Conservation (phyloP, 75 land plant genomes). For the Pseudotsuga menziesii region DNA sequence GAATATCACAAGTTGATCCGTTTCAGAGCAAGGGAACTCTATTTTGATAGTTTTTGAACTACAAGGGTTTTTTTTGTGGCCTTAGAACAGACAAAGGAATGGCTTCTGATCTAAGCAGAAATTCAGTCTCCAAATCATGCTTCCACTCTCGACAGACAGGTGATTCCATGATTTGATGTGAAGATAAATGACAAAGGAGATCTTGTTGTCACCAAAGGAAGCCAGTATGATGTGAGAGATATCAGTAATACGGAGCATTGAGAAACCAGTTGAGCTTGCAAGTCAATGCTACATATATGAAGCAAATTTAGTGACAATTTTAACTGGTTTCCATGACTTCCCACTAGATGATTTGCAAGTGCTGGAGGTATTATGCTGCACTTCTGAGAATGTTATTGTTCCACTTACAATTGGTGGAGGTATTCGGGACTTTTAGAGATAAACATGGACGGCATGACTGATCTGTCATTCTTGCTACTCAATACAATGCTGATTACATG, state of each 20-base stretch:
- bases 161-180: conserved; percentile 99
- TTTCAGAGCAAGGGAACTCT: too few species aligned
- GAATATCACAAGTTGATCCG: too few species aligned
- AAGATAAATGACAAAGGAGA: conserved; percentile 92
- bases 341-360: conserved; percentile 96
- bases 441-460: conserved; percentile 61
- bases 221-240: conserved; percentile 98
- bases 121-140: conserved; percentile 21
- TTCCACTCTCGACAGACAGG: conserved; percentile 56
- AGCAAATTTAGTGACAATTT: conserved; percentile 98
- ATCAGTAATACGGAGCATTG: conserved; percentile 76
- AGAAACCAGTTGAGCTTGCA: conserved; percentile 97
- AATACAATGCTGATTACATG: too few species aligned
- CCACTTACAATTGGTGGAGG: conserved; percentile 46
- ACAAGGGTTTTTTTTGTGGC: too few species aligned
- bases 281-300: conserved; percentile 88
- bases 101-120: conserved; percentile 4
- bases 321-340: conserved; percentile 94
- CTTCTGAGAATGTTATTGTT: too few species aligned
- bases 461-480: too few species aligned
- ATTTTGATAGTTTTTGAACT: too few species aligned
- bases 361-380: conserved; percentile 64
- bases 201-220: conserved; percentile 99
- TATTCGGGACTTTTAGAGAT: conserved; percentile 91
- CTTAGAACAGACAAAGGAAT: too few species aligned